phyloP scores from a whole-genome alignment of 2,329 filamentous ascomycete species.

The Cladosporium velox region DNA sequence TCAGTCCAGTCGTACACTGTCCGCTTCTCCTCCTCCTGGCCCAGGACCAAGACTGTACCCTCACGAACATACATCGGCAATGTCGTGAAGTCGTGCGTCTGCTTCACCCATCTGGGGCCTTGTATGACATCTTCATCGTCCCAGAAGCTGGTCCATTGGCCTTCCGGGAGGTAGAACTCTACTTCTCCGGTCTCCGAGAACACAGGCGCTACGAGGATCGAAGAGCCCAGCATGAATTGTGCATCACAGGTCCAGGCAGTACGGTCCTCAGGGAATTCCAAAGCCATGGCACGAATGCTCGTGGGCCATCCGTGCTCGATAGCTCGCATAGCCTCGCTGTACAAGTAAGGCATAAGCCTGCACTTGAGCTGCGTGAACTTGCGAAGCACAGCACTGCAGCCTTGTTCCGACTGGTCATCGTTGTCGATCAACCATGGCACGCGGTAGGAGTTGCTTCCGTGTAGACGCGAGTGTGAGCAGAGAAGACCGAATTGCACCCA shows the following conservation, averaged over 20 bases:
- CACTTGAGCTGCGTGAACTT: conserved; percentile 57
- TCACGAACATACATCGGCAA: conserved; percentile 46
- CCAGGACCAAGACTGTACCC: conserved; percentile 44
- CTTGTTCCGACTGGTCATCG: conserved; percentile 54
- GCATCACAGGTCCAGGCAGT: conserved; percentile 68
- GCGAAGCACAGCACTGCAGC: conserved; percentile 56
- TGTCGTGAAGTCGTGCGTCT: conserved; percentile 44
- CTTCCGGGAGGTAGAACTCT: conserved; percentile 65
- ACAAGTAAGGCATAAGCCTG: conserved; percentile 60
- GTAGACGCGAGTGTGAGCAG: conserved; percentile 69
- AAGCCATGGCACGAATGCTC: conserved; percentile 62
- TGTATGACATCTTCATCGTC: conserved; percentile 41
- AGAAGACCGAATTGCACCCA: conserved; percentile 77
- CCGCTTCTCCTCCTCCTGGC: conserved; percentile 40
- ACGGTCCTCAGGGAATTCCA: conserved; percentile 72
- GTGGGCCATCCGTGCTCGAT: conserved; percentile 60
- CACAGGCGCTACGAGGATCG: conserved; percentile 64
- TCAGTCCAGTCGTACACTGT: conserved; percentile 44
- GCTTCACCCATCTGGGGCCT: conserved; percentile 48
- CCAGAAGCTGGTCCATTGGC: conserved; percentile 55
- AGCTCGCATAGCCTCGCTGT: conserved; percentile 54
- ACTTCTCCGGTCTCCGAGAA: conserved; percentile 64
- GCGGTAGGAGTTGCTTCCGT: conserved; percentile 69
- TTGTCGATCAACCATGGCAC: conserved; percentile 74
- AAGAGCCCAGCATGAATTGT: conserved; percentile 72